Base-by-base conservation (phyloP, 2,329 filamentous ascomycete species). In the Cladosporium halotolerans region DNA sequence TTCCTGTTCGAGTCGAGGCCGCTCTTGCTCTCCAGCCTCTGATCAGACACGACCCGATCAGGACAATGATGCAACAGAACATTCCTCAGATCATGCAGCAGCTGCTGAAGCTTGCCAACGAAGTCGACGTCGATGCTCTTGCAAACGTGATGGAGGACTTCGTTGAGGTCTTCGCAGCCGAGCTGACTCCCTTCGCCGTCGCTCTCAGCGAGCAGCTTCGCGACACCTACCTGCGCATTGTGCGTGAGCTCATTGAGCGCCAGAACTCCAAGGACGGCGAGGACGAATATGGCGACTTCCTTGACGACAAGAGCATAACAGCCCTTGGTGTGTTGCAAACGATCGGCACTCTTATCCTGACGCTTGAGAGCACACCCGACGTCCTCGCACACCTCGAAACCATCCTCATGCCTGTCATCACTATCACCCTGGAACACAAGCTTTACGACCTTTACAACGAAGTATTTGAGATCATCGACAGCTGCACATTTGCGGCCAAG, bases 131-230 rank as follows among this genome's bases (percentile, higher is more conserved):
- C 45, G 93, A 99, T 70, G 91, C 93, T 4, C 78, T 99, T 39
- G 92, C 93, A 18, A 97, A 97, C 66, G 93, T 99, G 38, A 99
- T 99, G 93, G 93, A 99, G 72, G 93, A 99, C 67, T 99, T 99
- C 67, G 93, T 99, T 43, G 93, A 99, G 71, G 91, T 97, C 2
- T 99, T 99, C 67, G 92, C 93, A n/a, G 81, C 89, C 2, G 93
- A 99, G 69, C 80, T 99, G 44, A 97, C 93, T 5, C 93, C 93
- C 3, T 99, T 99, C 65, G 93, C 93, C 9, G 92, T 99, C 32
- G 93, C 93, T 4, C 78, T 99, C 3, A 96, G 90, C 66, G 91
- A 97, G 73, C 93, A 99, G 72, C 78, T 99, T 45, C 85, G 92
- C 41, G 93, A 99, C 66, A 99, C 93, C 0, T 99, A 99, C 65